Conservation (phyloP, 495 filamentous ascomycete species). For the Talaromyces adpressus region DNA sequence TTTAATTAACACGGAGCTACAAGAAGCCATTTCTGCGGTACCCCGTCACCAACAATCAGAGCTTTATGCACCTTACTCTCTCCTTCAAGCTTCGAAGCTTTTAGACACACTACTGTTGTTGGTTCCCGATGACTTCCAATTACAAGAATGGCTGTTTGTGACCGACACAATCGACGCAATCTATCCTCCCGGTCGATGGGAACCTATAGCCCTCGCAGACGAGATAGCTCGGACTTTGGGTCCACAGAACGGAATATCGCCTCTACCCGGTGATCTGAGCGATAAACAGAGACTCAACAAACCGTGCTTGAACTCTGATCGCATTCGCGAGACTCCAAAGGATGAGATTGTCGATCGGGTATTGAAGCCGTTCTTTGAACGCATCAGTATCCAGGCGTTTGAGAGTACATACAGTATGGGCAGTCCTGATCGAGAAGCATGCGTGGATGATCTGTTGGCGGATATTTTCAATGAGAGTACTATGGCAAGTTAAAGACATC, state of each 20-base stretch:
- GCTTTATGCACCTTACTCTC: constrained; percentile 62
- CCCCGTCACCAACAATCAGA: constrained; percentile 65
- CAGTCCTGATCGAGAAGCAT: constrained; percentile 59
- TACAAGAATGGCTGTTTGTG: constrained; percentile 93
- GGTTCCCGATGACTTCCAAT: constrained; percentile 90
- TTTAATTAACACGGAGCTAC: constrained; percentile 77
- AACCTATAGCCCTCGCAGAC: constrained; percentile 73
- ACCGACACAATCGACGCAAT: constrained; percentile 96
- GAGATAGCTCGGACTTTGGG: constrained; percentile 77
- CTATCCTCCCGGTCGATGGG: constrained; percentile 68
- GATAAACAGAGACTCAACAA: constrained; percentile 27
- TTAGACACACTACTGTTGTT: constrained; percentile 78
- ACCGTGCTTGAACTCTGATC: constrained; percentile 37
- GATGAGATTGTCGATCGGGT: constrained; percentile 69
- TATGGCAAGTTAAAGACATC: constrained; percentile 25
- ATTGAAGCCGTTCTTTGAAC: constrained; percentile 80
- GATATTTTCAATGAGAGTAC: constrained; percentile 80
- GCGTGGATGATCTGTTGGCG: constrained; percentile 57
- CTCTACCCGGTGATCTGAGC: constrained; percentile 25
- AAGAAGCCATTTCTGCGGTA: constrained; percentile 71
- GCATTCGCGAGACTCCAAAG: constrained; percentile 44
- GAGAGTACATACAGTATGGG: constrained; percentile 87
- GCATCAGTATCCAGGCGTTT: constrained; percentile 85
- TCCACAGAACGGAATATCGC: constrained; percentile 31
- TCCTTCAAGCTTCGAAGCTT: constrained; percentile 89